Evolutionary conservation across 306 rosid genomes (phyloP).

Genomic region (Glycine soja): DNA sequence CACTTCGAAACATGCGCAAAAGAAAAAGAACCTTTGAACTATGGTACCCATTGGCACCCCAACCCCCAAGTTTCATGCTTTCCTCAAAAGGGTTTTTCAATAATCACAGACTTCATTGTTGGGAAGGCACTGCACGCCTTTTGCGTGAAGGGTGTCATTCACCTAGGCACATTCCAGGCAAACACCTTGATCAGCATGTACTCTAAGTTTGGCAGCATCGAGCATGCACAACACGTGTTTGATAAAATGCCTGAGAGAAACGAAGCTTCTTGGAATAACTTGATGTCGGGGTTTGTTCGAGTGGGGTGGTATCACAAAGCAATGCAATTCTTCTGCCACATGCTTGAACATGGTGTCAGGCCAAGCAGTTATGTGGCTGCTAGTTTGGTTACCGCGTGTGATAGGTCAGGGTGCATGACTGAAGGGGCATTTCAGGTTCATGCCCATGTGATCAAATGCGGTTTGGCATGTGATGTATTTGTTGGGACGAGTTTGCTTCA

Average conservation of each 20-base stretch:
- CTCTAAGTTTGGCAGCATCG: constrained; percentile 61
- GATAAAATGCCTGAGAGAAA: constrained; percentile 69
- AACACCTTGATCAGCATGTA: constrained; percentile 83
- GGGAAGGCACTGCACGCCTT: constrained; percentile 81
- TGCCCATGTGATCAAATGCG: constrained; percentile 67
- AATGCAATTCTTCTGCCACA: constrained; percentile 63
- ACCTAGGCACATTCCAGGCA: constrained; percentile 56
- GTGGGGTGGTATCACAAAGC: constrained; percentile 63
- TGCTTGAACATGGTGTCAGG: constrained; percentile 53
- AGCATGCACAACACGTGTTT: constrained; percentile 63
- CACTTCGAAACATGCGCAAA: constrained; percentile 51
- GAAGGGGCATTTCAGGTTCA: constrained; percentile 77
- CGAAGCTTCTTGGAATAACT: constrained; percentile 90
- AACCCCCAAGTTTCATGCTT: constrained; percentile 72
- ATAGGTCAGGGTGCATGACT: constrained; percentile 69
- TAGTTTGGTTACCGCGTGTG: constrained; percentile 83
- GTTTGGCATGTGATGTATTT: constrained; percentile 70
- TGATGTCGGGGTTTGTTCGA: constrained; percentile 82
- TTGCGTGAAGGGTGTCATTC: constrained; percentile 65
- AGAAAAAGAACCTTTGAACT: constrained; percentile 53
- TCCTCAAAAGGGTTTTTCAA: constrained; percentile 76
- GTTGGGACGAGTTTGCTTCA: constrained; percentile 86
- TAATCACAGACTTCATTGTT: constrained; percentile 58
- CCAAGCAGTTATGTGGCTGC: constrained; percentile 74
- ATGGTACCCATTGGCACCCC: constrained; percentile 51